phyloP scores from a whole-genome alignment of 768 basidiomycete genomes.

The Pisolithus orientalis region DNA sequence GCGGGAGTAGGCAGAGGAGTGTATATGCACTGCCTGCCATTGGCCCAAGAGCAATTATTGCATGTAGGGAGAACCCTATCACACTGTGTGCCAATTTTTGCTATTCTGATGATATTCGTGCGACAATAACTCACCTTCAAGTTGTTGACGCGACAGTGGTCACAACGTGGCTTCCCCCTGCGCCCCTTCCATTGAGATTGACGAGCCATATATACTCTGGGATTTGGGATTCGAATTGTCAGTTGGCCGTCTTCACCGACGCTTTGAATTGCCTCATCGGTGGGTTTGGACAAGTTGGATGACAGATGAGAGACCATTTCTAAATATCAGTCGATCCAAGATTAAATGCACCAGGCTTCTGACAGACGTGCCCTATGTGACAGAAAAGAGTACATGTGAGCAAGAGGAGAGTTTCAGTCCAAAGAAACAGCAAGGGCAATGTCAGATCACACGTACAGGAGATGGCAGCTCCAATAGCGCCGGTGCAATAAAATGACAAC shows the following conservation, averaged over 20 bases:
- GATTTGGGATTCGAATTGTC: slow-evolving; percentile 62
- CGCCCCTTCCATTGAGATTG: slow-evolving; percentile 73
- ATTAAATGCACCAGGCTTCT: slow-evolving; percentile 16
- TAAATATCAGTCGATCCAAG: too few relatives aligned
- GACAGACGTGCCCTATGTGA: slow-evolving; percentile 39
- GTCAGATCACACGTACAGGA: too few relatives aligned
- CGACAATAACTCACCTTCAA: slow-evolving; percentile 47
- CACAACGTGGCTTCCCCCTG: slow-evolving; percentile 69
- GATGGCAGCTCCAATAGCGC: too few relatives aligned
- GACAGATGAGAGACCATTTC: slow-evolving; percentile 2
- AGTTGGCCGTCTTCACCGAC: slow-evolving; percentile 45
- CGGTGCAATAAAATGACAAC: too few relatives aligned
- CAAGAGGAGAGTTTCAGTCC: too few relatives aligned
- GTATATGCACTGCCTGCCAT: slow-evolving; percentile 61
- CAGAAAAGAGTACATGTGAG: too few relatives aligned
- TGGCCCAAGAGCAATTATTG: slow-evolving; percentile 65
- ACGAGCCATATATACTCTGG: slow-evolving; percentile 59
- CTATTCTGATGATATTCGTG: slow-evolving; percentile 1
- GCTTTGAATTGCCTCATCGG: slow-evolving; percentile 33
- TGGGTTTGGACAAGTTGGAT: slow-evolving; percentile 30
- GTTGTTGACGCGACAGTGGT: slow-evolving; percentile 67
- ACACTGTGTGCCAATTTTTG: slow-evolving; percentile 38
- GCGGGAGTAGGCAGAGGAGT: slow-evolving; percentile 71
- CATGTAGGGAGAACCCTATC: slow-evolving; percentile 66
- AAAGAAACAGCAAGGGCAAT: too few relatives aligned